Conservation (phyloP, 441 rosid species). For the Aleurites moluccanus region DNA sequence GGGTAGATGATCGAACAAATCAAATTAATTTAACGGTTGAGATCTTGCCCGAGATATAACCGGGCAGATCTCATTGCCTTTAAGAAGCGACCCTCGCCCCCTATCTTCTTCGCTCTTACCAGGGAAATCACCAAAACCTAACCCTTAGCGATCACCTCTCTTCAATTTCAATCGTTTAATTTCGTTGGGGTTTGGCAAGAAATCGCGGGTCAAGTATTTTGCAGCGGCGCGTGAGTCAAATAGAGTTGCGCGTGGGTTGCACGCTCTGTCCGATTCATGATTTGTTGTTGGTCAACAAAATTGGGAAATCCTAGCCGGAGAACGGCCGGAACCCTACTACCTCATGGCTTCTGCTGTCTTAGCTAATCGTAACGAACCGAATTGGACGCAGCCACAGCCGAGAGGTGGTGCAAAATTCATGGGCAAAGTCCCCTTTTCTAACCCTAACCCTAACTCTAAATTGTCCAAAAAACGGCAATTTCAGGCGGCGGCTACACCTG, state of each 20-base stretch:
- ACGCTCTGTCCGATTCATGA: conserved; percentile 29
- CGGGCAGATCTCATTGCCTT: conserved; percentile 72
- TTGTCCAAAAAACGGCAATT: conserved; percentile 42
- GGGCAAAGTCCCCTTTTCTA: conserved; percentile 51
- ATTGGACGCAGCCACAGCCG: conserved; percentile 50
- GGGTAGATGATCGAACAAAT: conserved; percentile 31
- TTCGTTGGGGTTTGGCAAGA: not conserved
- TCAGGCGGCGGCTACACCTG: conserved; percentile 28
- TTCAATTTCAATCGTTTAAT: not conserved
- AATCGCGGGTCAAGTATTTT: not conserved
- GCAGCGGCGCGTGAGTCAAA: conserved; percentile 11
- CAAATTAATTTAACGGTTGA: conserved; percentile 27
- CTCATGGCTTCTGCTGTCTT: conserved; percentile 71
- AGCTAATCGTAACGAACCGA: conserved; percentile 59
- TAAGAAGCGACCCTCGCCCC: conserved; percentile 45
- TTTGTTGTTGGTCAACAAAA: conserved; percentile 7
- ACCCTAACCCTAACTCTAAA: conserved; percentile 54
- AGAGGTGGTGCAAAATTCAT: conserved; percentile 46
- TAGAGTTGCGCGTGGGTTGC: conserved; percentile 21
- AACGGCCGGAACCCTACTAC: conserved; percentile 26
- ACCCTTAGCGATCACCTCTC: conserved; percentile 5
- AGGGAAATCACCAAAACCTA: conserved; percentile 40
- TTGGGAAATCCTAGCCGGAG: conserved; percentile 25
- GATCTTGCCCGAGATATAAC: conserved; percentile 33
- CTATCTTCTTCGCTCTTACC: conserved; percentile 43